A percentile compares a stretch with the other conserved stretches of the same genome.
Evolutionary conservation across 2,329 filamentous ascomycete species (phyloP).

Genomic region (Penicillium sp.): DNA sequence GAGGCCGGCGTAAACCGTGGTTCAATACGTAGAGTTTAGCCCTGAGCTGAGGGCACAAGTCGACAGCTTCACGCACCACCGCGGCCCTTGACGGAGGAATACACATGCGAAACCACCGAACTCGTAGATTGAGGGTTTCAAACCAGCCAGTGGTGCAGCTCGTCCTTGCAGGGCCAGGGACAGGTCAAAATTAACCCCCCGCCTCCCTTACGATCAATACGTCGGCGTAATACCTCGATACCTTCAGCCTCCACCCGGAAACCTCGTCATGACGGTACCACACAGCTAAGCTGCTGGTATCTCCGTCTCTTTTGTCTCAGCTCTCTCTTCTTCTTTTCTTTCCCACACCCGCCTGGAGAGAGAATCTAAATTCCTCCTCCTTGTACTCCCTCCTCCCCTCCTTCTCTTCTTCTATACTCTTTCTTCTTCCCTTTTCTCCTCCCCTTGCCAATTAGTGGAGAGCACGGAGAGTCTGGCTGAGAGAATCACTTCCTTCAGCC

Average conservation of each 20-base stretch:
- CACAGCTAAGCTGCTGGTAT: slow-evolving; percentile 26
- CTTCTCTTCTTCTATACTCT: slow-evolving; percentile 34
- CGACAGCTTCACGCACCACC: not conserved
- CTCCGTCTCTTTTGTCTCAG: slow-evolving; percentile 30
- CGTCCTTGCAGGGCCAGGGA: slow-evolving; percentile 12
- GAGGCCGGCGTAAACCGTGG: slow-evolving; percentile 14
- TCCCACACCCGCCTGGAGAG: slow-evolving; percentile 44
- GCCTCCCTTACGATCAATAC: slow-evolving; percentile 9
- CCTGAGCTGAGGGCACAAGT: not conserved
- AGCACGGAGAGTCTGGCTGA: slow-evolving; percentile 37
- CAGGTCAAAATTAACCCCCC: slow-evolving; percentile 3
- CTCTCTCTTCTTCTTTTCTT: slow-evolving; percentile 34
- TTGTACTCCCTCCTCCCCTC: slow-evolving; percentile 33
- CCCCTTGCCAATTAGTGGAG: slow-evolving; percentile 39
- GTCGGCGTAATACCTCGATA: not conserved
- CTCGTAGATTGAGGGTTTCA: slow-evolving; percentile 8
- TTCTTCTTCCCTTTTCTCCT: slow-evolving; percentile 28
- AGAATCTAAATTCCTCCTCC: slow-evolving; percentile 38
- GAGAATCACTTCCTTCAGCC: slow-evolving; percentile 29
- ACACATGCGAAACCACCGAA: not conserved
- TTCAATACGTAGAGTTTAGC: slow-evolving; percentile 4
- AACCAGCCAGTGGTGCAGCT: slow-evolving; percentile 3
- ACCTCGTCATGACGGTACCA: slow-evolving; percentile 23
- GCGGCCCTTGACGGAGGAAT: not conserved
- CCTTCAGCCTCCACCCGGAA: slow-evolving; percentile 26